Evolutionary conservation across 2,329 filamentous ascomycete species (phyloP), one percentile per base, ranked within the genome.

Genomic region (Microdochium trichocladiopsis): DNA sequence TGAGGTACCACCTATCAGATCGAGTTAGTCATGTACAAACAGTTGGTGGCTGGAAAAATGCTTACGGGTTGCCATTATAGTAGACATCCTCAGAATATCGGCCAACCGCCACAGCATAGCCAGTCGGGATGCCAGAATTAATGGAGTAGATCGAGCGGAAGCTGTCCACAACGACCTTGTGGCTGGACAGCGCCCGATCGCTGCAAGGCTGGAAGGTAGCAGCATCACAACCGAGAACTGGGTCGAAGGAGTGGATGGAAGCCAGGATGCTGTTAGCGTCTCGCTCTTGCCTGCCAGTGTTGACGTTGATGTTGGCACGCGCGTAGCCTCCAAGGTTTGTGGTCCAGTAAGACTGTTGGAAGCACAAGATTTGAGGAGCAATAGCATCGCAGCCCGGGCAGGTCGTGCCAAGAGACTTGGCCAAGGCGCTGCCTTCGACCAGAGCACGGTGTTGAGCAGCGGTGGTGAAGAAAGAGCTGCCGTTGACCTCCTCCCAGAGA

Each of bases 401-500:
- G 4, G 76, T 75, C 50, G 79, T 74, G 16, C 83, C 83, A 5
- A 93, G 74, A 21, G 74, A 71, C n/a, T 69, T 67, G 3, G 89
- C 88, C 16, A 94, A 75, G 2, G 76, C 73, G 51, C 75, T 80
- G 5, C 90, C 89, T 68, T 88, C 83, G 6, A 84, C 72, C 14
- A 86, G 72, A n/a, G 82, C 77, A 58, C 88, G 82, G 64, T 93
- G 83, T 55, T 88, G 82, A 41, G 79, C 78, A 2, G 83, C 80
- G 28, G 84, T 71, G 1, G 89, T 94, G 69, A 93, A 95, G 73
- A 92, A 94, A 0, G 87, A 91, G 22, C 81, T 84, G 41, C 88
- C 87, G 23, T 75, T 72, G 14, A 92, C 81, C 66, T 94, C 90
- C 65, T 94, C 90, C 90, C 90, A 94, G 2, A 95, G 76, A 65